These are phyloP conservation scores for Trichosanthes cucumerina DNA, from an alignment of 306 rosid genomes.

Conservation along the genomic window DNA sequence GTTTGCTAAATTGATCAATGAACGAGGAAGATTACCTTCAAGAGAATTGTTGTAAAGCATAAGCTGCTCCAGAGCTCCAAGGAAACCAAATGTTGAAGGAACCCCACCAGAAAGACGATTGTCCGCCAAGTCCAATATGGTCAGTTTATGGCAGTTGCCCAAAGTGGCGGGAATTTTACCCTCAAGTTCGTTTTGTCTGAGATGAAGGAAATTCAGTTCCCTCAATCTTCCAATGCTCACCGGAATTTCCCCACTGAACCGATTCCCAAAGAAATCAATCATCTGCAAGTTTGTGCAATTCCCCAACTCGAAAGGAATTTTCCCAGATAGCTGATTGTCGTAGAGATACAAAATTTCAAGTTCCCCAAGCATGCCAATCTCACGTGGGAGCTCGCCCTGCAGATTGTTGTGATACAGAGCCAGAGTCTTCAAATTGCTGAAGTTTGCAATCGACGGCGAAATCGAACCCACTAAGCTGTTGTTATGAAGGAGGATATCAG, in stretches of 20 bases:
- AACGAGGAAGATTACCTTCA: slow-evolving; percentile 76
- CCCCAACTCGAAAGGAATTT: slow-evolving; percentile 74
- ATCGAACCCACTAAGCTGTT: slow-evolving; percentile 73
- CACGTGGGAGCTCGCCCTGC: slow-evolving; percentile 56
- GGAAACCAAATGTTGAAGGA: slow-evolving; percentile 55
- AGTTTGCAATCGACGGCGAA: slow-evolving; percentile 63
- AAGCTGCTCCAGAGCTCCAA: slow-evolving; percentile 46
- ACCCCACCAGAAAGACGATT: slow-evolving; percentile 62
- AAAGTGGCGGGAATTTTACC: slow-evolving; percentile 75
- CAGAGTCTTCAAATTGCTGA: slow-evolving; percentile 44
- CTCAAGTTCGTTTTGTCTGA: slow-evolving; percentile 74
- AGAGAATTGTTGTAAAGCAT: slow-evolving; percentile 96
- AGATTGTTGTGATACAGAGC: slow-evolving; percentile 69
- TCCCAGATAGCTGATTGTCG: slow-evolving; percentile 65
- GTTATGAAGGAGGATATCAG: slow-evolving; percentile 77
- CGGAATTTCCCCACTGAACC: slow-evolving; percentile 61
- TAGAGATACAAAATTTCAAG: slow-evolving; percentile 70
- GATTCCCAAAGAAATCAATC: slow-evolving; percentile 83
- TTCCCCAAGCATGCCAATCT: slow-evolving; percentile 75
- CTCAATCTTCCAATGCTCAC: slow-evolving; percentile 62
- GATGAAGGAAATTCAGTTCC: slow-evolving; percentile 68
- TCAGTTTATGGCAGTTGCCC: slow-evolving; percentile 65
- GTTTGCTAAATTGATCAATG: slow-evolving; percentile 41
- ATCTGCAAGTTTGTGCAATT: slow-evolving; percentile 69
- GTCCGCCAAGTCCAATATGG: slow-evolving; percentile 71